Base-by-base conservation (phyloP, 164 flowering plant genomes). In the Platanus orientalis region DNA sequence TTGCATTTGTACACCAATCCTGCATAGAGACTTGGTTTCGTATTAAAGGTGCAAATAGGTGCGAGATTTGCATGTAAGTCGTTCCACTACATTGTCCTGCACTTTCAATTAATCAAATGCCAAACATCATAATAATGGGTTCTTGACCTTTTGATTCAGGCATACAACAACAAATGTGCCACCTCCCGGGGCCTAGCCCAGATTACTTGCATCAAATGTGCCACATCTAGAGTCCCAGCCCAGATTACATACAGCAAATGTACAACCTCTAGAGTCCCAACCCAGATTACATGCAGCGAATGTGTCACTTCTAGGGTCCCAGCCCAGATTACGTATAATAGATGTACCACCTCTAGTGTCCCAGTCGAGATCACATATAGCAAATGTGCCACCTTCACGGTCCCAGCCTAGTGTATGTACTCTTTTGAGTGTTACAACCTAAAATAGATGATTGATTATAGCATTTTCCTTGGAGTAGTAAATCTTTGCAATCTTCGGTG, bases 51-150 rank as follows among this genome's bases (percentile, higher is more conserved):
- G 86, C 96, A 59, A 89, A 89, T 71, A 83, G 63, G 70, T 89
- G 96, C 56, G 96, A 89, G 79, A 86, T 89, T 66, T 89, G 96
- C 87, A 92, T 79, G 96, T 88, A 81, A 75, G 84, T 71, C 45
- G 34, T n/a, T 67, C 64, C 36, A 16, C 20, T 62, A 24, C 39
- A n/a, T n/a, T 72, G 50, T 21, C 45, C 19, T 27, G 2, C 24
- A 27, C n/a, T 20, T 45, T 9, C 9, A 52, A 24, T 25, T 36
- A 28, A 21, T 21, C 34, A 25, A 61, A 17, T 24, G n/a, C 17
- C 50, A 51, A 20, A 60, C 48, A 7, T n/a, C 23, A 36, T 36
- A 58, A n/a, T 50, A 21, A 60, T 10, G 34, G 39, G 27, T 17
- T 57, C 53, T 48, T n/a, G 32, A 16, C 19, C 20, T 54, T 53